phyloP scores from a whole-genome alignment of 371 early-diverging fungal genomes.

The Apophysomyces elegans region DNA sequence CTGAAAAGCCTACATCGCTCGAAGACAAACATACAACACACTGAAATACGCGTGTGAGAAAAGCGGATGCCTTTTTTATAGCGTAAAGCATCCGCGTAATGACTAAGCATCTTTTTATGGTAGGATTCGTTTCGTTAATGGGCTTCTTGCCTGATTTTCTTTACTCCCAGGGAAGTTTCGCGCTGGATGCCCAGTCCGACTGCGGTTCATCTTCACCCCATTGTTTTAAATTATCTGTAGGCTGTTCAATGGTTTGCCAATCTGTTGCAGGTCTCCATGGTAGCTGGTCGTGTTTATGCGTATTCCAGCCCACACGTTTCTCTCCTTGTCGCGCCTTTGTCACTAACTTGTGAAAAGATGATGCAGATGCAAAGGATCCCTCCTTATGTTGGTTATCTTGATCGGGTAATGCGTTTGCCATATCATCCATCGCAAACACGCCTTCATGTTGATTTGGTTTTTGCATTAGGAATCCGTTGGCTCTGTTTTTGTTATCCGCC shows the following conservation, averaged over 20 bases:
- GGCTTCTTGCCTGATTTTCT: background rate
- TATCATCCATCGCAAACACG: slow-evolving; percentile 31
- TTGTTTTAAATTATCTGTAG: background rate
- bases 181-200: slow-evolving; percentile 15
- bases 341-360: slow-evolving; percentile 1
- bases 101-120: background rate
- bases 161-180: slow-evolving; percentile 1
- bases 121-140: too few species aligned
- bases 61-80: background rate
- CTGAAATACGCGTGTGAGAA: background rate
- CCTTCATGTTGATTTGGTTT: slow-evolving; percentile 20
- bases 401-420: slow-evolving; percentile 23
- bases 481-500: slow-evolving; percentile 4
- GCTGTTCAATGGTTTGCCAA: slow-evolving; percentile 17
- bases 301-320: slow-evolving; percentile 28
- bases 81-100: background rate
- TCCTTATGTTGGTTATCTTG: background rate
- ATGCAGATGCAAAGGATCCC: background rate
- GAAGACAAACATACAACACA: background rate
- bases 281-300: slow-evolving; percentile 22
- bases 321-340: slow-evolving; percentile 3
- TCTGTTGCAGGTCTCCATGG: slow-evolving; percentile 30
- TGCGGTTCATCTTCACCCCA: slow-evolving; percentile 29
- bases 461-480: background rate
- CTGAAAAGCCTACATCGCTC: background rate